Evolutionary conservation across 2,329 filamentous ascomycete species (phyloP).

Genomic region (Dactylonectria macrodidyma): DNA sequence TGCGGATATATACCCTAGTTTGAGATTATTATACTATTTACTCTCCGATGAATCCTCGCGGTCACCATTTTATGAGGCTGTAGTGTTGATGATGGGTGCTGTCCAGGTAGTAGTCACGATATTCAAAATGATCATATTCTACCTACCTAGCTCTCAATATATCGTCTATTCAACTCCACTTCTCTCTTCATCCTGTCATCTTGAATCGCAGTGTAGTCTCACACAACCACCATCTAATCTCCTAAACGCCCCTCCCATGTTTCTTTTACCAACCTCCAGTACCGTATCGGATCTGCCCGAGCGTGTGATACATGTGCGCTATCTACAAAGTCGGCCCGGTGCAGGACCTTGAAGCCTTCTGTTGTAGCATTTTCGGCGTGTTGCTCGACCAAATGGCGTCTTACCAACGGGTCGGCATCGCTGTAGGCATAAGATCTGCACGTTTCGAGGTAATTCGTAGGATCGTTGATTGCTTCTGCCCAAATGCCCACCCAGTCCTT

Average conservation of each 20-base stretch:
- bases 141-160: too few species aligned
- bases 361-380: neutral
- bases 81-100: too few species aligned
- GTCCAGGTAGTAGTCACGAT: too few species aligned
- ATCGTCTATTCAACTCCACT: too few species aligned
- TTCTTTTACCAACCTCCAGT: constrained; percentile 13
- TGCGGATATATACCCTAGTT: too few species aligned
- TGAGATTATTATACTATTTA: too few species aligned
- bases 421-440: constrained; percentile 20
- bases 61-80: too few species aligned
- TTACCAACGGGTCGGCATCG: neutral
- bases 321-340: neutral
- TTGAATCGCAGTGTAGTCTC: neutral
- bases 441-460: neutral
- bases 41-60: too few species aligned
- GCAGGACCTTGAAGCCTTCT: constrained; percentile 4
- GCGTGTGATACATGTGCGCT: constrained; percentile 13
- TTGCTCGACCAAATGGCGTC: neutral
- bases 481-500: constrained; percentile 15
- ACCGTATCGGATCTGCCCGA: constrained; percentile 7
- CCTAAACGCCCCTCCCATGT: constrained; percentile 9
- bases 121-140: too few species aligned
- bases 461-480: constrained; percentile 1
- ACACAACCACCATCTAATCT: neutral
- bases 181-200: neutral